Conservation (phyloP, 306 rosid species). For the Rosa lucieae region DNA sequence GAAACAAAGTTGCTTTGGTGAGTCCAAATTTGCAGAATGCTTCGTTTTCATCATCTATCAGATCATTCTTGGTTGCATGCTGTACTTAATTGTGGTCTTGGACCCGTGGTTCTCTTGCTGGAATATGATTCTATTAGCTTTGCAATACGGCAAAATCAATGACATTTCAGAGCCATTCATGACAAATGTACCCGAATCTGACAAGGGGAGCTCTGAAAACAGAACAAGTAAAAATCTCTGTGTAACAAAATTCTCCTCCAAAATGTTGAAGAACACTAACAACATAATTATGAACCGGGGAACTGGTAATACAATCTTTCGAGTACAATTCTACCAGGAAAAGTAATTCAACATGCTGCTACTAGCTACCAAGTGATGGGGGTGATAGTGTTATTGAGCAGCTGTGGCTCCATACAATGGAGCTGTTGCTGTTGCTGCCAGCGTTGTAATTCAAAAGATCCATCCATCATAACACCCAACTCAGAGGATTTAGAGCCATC, state of each 20-base stretch:
- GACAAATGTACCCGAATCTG: background rate
- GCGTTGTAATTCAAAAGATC: constrained; percentile 19
- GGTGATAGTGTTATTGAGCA: constrained; percentile 15
- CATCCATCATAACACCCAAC: constrained; percentile 10
- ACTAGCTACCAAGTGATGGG: constrained; percentile 21
- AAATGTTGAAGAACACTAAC: background rate
- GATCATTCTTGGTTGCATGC: no score
- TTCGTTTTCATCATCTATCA: background rate
- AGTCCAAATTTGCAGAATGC: background rate
- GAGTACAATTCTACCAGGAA: background rate
- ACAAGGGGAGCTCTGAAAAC: background rate
- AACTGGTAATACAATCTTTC: background rate
- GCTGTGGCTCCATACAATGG: constrained; percentile 22
- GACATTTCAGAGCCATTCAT: background rate
- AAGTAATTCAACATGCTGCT: background rate
- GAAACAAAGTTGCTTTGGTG: background rate
- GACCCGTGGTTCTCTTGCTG: no score
- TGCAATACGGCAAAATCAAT: background rate
- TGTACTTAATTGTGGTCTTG: no score
- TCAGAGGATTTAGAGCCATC: background rate
- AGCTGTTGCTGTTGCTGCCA: constrained; percentile 29
- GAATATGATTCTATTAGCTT: background rate
- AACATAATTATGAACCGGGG: background rate
- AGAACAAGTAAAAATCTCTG: background rate
- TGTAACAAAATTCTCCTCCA: background rate